These are phyloP conservation scores for Rosa hybrid DNA, from an alignment of 331 rosid genomes.

Conservation along the genomic window DNA sequence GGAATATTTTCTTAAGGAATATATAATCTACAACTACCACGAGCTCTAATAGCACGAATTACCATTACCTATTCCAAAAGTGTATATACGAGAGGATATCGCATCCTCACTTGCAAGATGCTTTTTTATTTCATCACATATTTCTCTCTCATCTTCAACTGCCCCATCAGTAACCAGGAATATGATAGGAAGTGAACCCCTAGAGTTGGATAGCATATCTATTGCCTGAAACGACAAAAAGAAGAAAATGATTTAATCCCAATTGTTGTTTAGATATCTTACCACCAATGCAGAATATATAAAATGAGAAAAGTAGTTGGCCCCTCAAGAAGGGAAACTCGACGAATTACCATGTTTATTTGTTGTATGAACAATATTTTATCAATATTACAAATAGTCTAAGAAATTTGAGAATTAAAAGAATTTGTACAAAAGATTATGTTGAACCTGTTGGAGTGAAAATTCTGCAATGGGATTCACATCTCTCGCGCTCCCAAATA, in stretches of 20 bases:
- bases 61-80: slow-evolving; percentile 82
- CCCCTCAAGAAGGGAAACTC: background rate
- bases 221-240: slow-evolving; percentile 60
- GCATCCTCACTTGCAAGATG: slow-evolving; percentile 44
- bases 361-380: no score
- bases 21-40: no score
- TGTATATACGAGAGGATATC: slow-evolving; percentile 72
- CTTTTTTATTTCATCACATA: slow-evolving; percentile 60
- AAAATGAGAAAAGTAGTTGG: background rate
- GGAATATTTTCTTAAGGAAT: no score
- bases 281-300: background rate
- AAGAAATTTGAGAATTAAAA: no score
- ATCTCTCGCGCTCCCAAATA: slow-evolving; percentile 90
- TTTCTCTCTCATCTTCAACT: slow-evolving; percentile 85
- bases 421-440: background rate
- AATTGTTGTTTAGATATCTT: background rate
- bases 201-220: slow-evolving; percentile 60
- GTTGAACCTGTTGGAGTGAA: slow-evolving; percentile 80
- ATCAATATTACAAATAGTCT: no score
- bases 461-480: slow-evolving; percentile 86
- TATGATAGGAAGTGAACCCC: slow-evolving; percentile 62
- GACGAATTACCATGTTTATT: background rate
- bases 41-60: background rate
- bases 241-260: background rate
- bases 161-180: slow-evolving; percentile 93